Percentiles rank a stretch among this genome's conserved stretches.
Evolutionary conservation across 1,139 yeast genomes (phyloP).

Genomic region (Groenewaldozyma sp.): DNA sequence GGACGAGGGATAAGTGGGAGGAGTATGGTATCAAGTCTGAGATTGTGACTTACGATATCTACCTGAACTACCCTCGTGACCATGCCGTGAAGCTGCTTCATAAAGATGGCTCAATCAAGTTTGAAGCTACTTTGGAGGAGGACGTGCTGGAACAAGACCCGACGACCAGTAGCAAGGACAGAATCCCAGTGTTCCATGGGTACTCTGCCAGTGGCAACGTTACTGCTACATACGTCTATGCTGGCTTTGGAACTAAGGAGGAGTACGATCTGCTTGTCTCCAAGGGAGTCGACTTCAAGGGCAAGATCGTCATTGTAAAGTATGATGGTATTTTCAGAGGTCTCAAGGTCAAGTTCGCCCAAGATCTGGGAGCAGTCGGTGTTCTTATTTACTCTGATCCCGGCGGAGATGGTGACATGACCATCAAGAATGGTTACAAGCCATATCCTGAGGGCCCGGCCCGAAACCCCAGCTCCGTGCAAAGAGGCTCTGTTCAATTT

Average conservation of each 20-base stretch:
- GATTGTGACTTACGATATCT: slow-evolving; percentile 51
- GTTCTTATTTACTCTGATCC: slow-evolving; percentile 59
- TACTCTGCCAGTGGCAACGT: slow-evolving; percentile 64
- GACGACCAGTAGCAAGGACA: slow-evolving; percentile 42
- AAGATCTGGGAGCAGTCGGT: slow-evolving; percentile 52
- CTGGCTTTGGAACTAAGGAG: slow-evolving; percentile 49
- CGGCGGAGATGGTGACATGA: slow-evolving; percentile 48
- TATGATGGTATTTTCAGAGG: slow-evolving; percentile 58
- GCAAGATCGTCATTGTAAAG: slow-evolving; percentile 49
- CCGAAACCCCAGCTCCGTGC: slow-evolving; percentile 59
- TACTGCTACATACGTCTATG: slow-evolving; percentile 48
- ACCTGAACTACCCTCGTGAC: slow-evolving; percentile 52
- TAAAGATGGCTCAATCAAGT: slow-evolving; percentile 33
- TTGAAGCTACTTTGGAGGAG: slow-evolving; percentile 59
- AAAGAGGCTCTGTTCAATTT: slow-evolving; percentile 78
- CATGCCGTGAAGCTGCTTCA: slow-evolving; percentile 41
- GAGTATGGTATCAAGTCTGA: slow-evolving; percentile 49
- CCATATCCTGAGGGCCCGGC: slow-evolving; percentile 64
- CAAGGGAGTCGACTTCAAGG: slow-evolving; percentile 41
- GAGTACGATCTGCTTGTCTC: slow-evolving; percentile 42
- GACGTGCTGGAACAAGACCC: slow-evolving; percentile 65
- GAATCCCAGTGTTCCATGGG: slow-evolving; percentile 56
- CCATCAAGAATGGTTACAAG: slow-evolving; percentile 42
- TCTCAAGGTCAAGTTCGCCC: slow-evolving; percentile 58
- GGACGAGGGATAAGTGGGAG: slow-evolving; percentile 52